Evolutionary conservation across 202 grass and related monocot genomes (phyloP).

Genomic region (Brachypodium distachyon): DNA sequence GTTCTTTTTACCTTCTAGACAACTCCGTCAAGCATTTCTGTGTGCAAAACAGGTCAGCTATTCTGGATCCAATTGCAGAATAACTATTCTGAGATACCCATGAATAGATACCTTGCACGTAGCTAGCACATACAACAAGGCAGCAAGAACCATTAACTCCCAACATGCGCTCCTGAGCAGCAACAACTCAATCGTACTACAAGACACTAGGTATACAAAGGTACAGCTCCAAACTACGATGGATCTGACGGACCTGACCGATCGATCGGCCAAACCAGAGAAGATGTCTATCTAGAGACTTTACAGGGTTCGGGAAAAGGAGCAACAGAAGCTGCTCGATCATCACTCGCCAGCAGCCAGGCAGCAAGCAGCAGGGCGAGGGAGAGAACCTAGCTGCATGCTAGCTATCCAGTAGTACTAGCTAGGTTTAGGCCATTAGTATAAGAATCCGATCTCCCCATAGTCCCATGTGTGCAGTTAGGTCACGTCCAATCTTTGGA

Average conservation of each 20-base stretch:
- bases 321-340: conserved; percentile 10
- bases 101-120: too few species aligned
- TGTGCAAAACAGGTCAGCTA: too few species aligned
- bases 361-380: not conserved
- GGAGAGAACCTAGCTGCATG: not conserved
- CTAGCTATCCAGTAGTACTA: not conserved
- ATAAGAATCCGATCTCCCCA: conserved; percentile 17
- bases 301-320: not conserved
- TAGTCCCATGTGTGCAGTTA: too few species aligned
- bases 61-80: too few species aligned
- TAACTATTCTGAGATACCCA: too few species aligned
- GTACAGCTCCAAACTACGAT: conserved; percentile 42
- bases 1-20: not conserved
- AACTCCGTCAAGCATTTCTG: not conserved
- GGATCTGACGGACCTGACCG: conserved; percentile 23
- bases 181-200: conserved; percentile 4
- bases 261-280: conserved; percentile 18
- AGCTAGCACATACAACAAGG: conserved; percentile 19
- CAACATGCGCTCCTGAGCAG: not conserved
- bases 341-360: not conserved
- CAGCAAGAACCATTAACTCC: not conserved
- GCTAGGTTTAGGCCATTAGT: not conserved
- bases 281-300: not conserved
- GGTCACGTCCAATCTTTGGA: conserved; percentile 37
- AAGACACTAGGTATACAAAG: conserved; percentile 28